phyloP scores from a whole-genome alignment of 164 flowering plant species.

The Buxus sempervirens region DNA sequence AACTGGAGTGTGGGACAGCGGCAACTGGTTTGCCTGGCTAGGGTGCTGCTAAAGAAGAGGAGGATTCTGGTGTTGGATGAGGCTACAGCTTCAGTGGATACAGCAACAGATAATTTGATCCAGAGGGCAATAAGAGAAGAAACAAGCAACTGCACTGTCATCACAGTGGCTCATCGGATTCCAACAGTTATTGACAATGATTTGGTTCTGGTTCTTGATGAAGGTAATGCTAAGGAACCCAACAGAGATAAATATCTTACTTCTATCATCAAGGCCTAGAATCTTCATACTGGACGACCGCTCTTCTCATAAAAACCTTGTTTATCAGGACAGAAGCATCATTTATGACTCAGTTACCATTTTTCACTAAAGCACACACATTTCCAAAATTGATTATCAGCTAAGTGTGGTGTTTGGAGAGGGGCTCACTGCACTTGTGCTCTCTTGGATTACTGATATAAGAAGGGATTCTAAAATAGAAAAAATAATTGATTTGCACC shows the following conservation, averaged over 20 bases:
- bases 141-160: slow-evolving; percentile 60
- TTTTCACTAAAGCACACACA: too few relatives aligned
- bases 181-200: slow-evolving; percentile 78
- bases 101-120: slow-evolving; percentile 68
- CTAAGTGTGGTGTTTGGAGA: too few relatives aligned
- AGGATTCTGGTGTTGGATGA: slow-evolving; percentile 77
- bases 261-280: neutral
- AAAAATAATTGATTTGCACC: too few relatives aligned
- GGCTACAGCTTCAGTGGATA: slow-evolving; percentile 87
- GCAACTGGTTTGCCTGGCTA: slow-evolving; percentile 78
- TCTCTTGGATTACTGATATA: too few relatives aligned
- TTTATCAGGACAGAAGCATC: neutral
- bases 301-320: neutral
- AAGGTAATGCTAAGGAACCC: slow-evolving; percentile 38
- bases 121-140: slow-evolving; percentile 71
- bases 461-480: too few relatives aligned
- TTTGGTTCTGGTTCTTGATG: slow-evolving; percentile 70
- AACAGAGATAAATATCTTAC: neutral
- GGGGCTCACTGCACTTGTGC: too few relatives aligned
- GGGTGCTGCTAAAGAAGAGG: slow-evolving; percentile 63
- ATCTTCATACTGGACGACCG: neutral
- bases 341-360: too few relatives aligned
- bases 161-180: slow-evolving; percentile 83
- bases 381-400: too few relatives aligned
- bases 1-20: slow-evolving; percentile 92